A percentile compares a stretch with the other conserved stretches of the same genome.
Evolutionary conservation across 2,329 filamentous ascomycete species (phyloP).

Genomic region (Chaetomium olivaceum): DNA sequence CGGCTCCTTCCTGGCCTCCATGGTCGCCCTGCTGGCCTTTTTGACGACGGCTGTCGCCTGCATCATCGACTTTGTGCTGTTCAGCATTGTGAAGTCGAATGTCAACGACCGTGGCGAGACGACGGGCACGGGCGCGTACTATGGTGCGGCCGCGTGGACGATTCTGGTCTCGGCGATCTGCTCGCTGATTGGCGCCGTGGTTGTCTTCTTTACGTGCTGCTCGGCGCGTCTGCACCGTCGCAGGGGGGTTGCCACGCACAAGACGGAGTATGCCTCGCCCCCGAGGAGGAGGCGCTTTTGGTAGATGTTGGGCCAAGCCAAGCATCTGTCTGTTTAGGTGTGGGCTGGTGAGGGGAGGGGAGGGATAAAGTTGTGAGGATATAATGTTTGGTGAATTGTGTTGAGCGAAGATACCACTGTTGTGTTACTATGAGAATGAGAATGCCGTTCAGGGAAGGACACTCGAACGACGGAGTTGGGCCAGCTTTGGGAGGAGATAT

Average conservation of each 20-base stretch:
- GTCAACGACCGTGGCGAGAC: conserved; percentile 47
- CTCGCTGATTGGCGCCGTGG: conserved; percentile 54
- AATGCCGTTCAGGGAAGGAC: background rate
- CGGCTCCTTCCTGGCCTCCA: conserved; percentile 53
- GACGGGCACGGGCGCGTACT: conserved; percentile 48
- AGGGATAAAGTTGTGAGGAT: background rate
- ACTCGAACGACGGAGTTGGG: background rate
- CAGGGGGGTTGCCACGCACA: background rate
- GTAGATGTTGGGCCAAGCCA: background rate
- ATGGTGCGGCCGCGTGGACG: conserved; percentile 59
- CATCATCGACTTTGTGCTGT: conserved; percentile 59
- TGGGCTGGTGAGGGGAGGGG: background rate
- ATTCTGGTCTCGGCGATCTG: conserved; percentile 57
- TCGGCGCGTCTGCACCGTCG: conserved; percentile 48
- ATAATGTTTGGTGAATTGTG: background rate
- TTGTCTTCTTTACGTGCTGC: conserved; percentile 61
- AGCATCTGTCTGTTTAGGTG: background rate
- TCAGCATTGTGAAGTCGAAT: conserved; percentile 54
- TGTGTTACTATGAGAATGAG: background rate
- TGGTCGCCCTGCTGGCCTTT: conserved; percentile 53
- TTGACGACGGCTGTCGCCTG: conserved; percentile 50
- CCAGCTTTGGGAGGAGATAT: background rate
- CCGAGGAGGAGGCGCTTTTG: conserved; percentile 15
- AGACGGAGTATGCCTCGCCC: conserved; percentile 22
- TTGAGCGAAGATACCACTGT: background rate